Base-by-base conservation (phyloP, 257 asterid species). In the Nicotiana tomentosiformis region DNA sequence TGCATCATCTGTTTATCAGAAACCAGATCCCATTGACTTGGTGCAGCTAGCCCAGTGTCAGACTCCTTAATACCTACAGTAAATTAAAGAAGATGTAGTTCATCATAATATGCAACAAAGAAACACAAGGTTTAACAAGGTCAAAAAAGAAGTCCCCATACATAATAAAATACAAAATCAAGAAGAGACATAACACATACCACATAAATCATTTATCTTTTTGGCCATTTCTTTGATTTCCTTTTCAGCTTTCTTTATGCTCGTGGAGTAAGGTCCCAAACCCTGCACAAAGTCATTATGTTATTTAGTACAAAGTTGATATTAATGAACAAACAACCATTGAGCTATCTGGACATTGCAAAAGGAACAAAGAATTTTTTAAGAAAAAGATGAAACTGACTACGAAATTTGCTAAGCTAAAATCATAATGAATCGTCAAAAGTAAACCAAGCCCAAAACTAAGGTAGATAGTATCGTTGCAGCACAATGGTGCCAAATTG, bases 1-100 rank as follows among this genome's bases (percentile, higher is more conserved):
- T 96, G 98, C 99, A 96, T 94, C 99, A 96, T 96, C 86, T 96
- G 99, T 86, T 96, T 94, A 86, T 96, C 99, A 20, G 99, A 96
- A 74, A 94, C 98, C 83, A 96, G 97, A 89, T 96, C 99, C 98
- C 99, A 96, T 77, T 93, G 99, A 83, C 99, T 96, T 14, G 99
- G 99, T 49, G 97, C 97, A 86, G 99, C 98, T 89, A 96, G 88
- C 78, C 99, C 98, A 81, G 99, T 95, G 90, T 94, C 98, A 37
- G 98, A 94, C 83, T 94, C 98, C 91, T 94, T 94, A 84, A 94
- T 94, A 74, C 97, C 98, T 94, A 85, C 56, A 37, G 87, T 17
- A 37, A 82, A 84, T 60, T 51, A 43, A 43, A 79, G 26, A 65
- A 49, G 66, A 39, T 20, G 29, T 46, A 16, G 51, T 65, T 46